Percentiles rank a stretch among this genome's conserved stretches.
These are phyloP conservation scores for Fusarium subtropicale DNA, from an alignment of 2,329 filamentous ascomycete species.

Conservation along the genomic window DNA sequence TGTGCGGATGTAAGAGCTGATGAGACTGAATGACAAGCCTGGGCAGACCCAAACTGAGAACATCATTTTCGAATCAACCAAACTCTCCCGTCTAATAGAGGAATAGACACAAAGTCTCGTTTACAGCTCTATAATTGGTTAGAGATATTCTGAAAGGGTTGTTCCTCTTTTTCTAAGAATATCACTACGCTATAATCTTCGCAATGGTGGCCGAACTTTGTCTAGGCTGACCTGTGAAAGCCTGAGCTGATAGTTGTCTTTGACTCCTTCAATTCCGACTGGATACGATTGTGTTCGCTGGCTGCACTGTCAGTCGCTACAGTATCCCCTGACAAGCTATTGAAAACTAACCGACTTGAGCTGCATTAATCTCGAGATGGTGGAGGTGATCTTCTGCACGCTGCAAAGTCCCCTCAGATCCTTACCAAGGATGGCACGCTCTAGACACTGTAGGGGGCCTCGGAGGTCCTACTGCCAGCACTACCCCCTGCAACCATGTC, in stretches of 20 bases:
- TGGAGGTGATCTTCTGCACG: constrained; percentile 22
- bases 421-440: constrained; percentile 32
- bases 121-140: neutral
- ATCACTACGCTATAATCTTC: constrained; percentile 19
- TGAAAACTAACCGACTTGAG: constrained; percentile 29
- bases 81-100: neutral
- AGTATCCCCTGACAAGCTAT: neutral
- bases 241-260: constrained; percentile 23
- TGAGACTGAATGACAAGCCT: neutral
- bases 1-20: neutral
- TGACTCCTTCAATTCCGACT: constrained; percentile 8
- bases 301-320: constrained; percentile 1
- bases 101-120: neutral
- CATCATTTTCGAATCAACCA: neutral
- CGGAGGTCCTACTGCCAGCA: constrained; percentile 2
- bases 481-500: constrained; percentile 37
- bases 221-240: constrained; percentile 29
- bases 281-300: constrained; percentile 13
- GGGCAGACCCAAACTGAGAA: neutral
- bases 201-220: constrained; percentile 30
- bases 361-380: constrained; percentile 23
- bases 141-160: neutral
- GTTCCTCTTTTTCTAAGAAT: constrained; percentile 25
- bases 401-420: constrained; percentile 10
- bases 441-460: neutral